Percentiles rank a stretch among this genome's conserved stretches.
Conservation (phyloP, 768 basidiomycete species). For the Amanita fuliginea region DNA sequence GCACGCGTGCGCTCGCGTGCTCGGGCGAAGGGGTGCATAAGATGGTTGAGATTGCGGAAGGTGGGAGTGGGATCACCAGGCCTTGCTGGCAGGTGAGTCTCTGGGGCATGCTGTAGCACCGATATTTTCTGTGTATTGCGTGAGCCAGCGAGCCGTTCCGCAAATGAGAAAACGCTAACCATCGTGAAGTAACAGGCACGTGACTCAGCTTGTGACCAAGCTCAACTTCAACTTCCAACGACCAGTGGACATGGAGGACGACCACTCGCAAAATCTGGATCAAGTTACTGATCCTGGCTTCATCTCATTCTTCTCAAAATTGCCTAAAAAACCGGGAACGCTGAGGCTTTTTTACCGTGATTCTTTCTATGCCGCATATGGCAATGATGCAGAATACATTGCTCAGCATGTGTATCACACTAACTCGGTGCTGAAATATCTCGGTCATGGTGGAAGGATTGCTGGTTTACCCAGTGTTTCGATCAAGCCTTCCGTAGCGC, state of each 20-base stretch:
- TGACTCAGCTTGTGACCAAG: no score
- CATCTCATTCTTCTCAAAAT: constrained; percentile 51
- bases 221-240: no score
- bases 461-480: constrained; percentile 68
- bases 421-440: constrained; percentile 85
- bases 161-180: no score
- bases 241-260: constrained; percentile 17
- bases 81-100: constrained; percentile 59
- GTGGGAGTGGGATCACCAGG: constrained; percentile 81
- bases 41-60: constrained; percentile 85
- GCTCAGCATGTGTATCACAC: constrained; percentile 80
- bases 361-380: constrained; percentile 84
- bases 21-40: constrained; percentile 92
- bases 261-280: constrained; percentile 20
- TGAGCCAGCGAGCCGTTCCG: no score
- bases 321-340: constrained; percentile 63
- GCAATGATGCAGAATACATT: constrained; percentile 78
- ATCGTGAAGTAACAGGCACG: no score
- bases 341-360: constrained; percentile 81
- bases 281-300: constrained; percentile 72
- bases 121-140: constrained; percentile 57
- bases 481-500: constrained; percentile 67
- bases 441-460: constrained; percentile 53
- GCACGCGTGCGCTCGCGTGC: constrained; percentile 91
- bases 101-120: constrained; percentile 75